These are phyloP conservation scores for Trichoderma orchidacearum DNA, from an alignment of 495 filamentous ascomycete species.

Conservation along the genomic window DNA sequence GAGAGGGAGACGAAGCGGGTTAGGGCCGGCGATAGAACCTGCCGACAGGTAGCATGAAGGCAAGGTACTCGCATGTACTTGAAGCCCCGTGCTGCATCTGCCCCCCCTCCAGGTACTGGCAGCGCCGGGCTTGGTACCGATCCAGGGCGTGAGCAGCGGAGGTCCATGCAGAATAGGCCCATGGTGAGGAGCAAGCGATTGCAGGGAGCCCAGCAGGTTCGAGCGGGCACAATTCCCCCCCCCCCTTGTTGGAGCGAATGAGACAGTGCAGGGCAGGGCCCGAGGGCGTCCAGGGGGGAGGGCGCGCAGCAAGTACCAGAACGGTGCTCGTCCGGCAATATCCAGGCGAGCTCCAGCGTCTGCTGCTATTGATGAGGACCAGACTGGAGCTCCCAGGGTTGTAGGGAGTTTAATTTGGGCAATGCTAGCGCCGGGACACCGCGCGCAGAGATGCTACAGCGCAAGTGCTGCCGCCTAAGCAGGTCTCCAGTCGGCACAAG, in stretches of 20 bases:
- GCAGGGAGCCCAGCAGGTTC: background rate
- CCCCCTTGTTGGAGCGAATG: background rate
- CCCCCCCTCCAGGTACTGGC: background rate
- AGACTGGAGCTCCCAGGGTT: background rate
- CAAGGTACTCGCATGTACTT: too few species aligned
- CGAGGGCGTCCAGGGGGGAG: background rate
- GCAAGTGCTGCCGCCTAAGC: background rate
- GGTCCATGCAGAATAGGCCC: background rate
- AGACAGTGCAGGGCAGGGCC: background rate
- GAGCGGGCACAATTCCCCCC: background rate
- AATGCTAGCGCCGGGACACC: background rate
- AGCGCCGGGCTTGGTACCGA: background rate
- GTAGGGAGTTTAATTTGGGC: constrained; percentile 1
- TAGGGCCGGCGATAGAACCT: background rate
- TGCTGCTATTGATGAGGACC: too few species aligned
- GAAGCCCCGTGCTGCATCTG: too few species aligned
- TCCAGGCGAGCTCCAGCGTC: background rate
- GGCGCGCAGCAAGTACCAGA: background rate
- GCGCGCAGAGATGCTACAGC: background rate
- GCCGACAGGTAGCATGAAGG: too few species aligned
- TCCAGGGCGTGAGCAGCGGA: background rate
- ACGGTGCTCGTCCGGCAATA: background rate
- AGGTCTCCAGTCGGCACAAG: too few species aligned
- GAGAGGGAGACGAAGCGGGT: background rate
- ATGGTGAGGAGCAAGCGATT: background rate